Evolutionary conservation across 208 protist genomes (phyloP).

Genomic region (Wallacemonas collosoma): DNA sequence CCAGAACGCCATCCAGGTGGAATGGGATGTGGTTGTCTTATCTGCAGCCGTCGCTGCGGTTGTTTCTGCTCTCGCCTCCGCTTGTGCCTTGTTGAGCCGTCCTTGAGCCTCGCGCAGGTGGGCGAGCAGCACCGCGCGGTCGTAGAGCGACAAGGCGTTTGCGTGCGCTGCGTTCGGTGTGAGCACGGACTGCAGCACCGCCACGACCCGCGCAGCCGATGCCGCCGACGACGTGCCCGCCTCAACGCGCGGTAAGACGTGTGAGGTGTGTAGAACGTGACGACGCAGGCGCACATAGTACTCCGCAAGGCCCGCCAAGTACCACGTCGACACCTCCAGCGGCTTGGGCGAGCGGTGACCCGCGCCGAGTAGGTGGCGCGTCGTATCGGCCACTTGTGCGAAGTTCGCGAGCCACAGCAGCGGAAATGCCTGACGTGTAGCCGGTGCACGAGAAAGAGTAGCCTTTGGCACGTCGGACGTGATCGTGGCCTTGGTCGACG

Average conservation of each 20-base stretch:
- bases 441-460: conserved; percentile 8
- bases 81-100: neutral
- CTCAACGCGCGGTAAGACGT: neutral
- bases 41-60: neutral
- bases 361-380: conserved; percentile 43
- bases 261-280: conserved; percentile 7
- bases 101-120: neutral
- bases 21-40: neutral
- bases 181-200: neutral
- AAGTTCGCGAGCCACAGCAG: conserved; percentile 50
- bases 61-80: neutral
- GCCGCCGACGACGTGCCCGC: neutral
- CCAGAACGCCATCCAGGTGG: conserved; percentile 11
- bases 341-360: conserved; percentile 39
- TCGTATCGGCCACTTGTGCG: conserved; percentile 37
- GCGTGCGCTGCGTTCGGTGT: neutral
- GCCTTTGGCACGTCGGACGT: neutral
- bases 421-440: conserved; percentile 19
- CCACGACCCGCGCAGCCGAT: neutral
- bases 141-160: conserved; percentile 3
- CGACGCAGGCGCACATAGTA: conserved; percentile 30
- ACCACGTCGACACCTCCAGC: conserved; percentile 47
- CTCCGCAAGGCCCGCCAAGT: conserved; percentile 49
- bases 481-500: neutral
- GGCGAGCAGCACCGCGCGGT: neutral